Base-by-base conservation (phyloP, 768 basidiomycete genomes). In the Lyophyllum decastes region DNA sequence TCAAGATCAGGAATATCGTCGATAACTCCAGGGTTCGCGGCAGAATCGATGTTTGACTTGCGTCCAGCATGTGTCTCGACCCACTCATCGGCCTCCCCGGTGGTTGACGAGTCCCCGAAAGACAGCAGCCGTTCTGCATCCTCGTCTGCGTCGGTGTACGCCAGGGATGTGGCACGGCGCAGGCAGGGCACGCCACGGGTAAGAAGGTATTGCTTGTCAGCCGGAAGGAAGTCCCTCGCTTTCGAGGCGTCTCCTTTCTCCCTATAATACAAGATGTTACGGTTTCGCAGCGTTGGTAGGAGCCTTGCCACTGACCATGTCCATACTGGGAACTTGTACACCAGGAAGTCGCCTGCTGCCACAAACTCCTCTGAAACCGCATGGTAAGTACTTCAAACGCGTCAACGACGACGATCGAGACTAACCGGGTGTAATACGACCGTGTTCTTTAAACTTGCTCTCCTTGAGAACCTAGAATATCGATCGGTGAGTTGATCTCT, bases 311-410 rank as follows among this genome's bases (percentile, higher is more conserved):
- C 90, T 64, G 56, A 93, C 97, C 97, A 99, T 67, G 86, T 80
- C 97, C 97, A 99, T 24, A 97, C 94, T 11, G 94, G 93, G 74
- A 99, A 99, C 79, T 99, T 99, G 85, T 98, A 98, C 7, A 88
- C 81, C 58, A 99, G 78, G 75, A 98, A 98, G 73, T 99, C 97
- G 53, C 97, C 97, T 8, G 97, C 97, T 16, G 93, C 94, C 26
- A 98, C 94, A 68, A 97, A 98, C 74, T 98, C 97, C 85, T 99
- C 96, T 92, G 57, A 45, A 57, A 45, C 40, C 11, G 19, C 52
- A 51, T 48, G 50, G 60, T 67, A 57, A 60, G 58, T 19, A 51
- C 61, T 56, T 52, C 55, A 52, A 52, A 64, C 64, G 62, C 61
- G 64, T 64, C 41, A 17, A 34, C 44, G 14, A 25, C 16, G 27